Base-by-base conservation (phyloP, 2,329 filamentous ascomycete species). In the Clathrospora elynae region DNA sequence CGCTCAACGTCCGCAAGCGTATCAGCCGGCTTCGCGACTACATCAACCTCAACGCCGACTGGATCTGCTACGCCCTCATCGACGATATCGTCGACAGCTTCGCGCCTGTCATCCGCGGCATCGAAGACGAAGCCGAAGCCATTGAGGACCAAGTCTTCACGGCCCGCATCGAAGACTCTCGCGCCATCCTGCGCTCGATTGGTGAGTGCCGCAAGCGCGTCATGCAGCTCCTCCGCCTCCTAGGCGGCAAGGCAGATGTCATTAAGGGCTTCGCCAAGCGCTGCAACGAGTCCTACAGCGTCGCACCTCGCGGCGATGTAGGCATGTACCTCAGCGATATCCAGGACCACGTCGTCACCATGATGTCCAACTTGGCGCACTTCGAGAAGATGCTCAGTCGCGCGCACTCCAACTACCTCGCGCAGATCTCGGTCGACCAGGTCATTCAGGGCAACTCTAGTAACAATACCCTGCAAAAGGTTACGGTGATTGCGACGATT, bases 51-150 rank as follows among this genome's bases (percentile, higher is more conserved):
- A 95, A 90, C 66, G 91, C 90, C 57, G 93, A 99, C 72, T 99
- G 95, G 92, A 95, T 97, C 59, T 99, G 93, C 76, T 99, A 99
- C 67, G 93, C 93, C 29, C 80, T 99, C 64, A 97, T 99, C 67
- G 93, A 99, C 71, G 90, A 99, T 66, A 99, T 99, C 64, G 93
- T 97, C 47, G 93, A 99, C 74, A 89, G 84, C 14, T 99, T 97
- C 63, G 91, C 88, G 0, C 92, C 92, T 10, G 85, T 90, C 19
- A 95, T 99, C 53, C 85, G 84, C 42, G 86, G 88, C 40, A 86
- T 96, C 36, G 93, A 99, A 72, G 73, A 83, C 12, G 89, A 96
- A 61, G 91, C 92, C 1, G 93, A 99, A 67, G 82, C 83, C 8
- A 96, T 99, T 47, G 93, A 99, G 69, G 93, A 99, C 57, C 87